phyloP scores from a whole-genome alignment of 179 eudicot genomes.

The Beta macrorhiza region DNA sequence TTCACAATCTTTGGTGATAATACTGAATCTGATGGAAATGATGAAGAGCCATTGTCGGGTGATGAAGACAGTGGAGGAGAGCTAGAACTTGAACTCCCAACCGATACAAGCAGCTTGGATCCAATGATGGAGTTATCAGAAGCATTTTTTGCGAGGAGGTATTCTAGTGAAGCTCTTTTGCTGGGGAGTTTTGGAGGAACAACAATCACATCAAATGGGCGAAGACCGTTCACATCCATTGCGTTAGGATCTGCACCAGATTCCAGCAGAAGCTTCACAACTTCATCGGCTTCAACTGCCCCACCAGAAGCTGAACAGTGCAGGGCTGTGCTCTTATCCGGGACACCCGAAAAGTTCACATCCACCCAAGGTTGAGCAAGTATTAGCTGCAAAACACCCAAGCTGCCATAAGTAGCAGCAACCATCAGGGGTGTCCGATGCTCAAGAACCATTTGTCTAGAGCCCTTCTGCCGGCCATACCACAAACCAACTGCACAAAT shows the following conservation, averaged over 20 bases:
- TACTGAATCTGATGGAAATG: conserved; percentile 38
- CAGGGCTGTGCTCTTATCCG: conserved; percentile 58
- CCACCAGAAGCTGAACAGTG: conserved; percentile 69
- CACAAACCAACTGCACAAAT: conserved; percentile 49
- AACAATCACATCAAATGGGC: conserved; percentile 55
- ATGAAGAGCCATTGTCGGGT: conserved; percentile 40
- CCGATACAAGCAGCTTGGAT: conserved; percentile 36
- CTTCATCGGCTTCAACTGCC: conserved; percentile 45
- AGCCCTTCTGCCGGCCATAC: conserved; percentile 51
- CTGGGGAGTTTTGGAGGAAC: conserved; percentile 49
- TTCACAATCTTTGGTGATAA: conserved; percentile 42
- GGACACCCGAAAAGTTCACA: conserved; percentile 44
- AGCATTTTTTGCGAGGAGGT: conserved; percentile 34
- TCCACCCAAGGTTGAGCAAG: conserved; percentile 41
- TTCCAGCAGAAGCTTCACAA: conserved; percentile 47
- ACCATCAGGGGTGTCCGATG: conserved; percentile 65
- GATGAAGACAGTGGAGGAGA: conserved; percentile 54
- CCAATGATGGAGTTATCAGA: conserved; percentile 35
- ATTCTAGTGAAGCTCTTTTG: conserved; percentile 42
- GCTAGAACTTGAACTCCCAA: conserved; percentile 37
- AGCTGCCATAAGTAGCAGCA: conserved; percentile 63
- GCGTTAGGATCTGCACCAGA: conserved; percentile 55
- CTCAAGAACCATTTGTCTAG: conserved; percentile 53
- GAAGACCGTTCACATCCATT: conserved; percentile 44
- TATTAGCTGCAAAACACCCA: conserved; percentile 50